phyloP scores from a whole-genome alignment of 2,329 filamentous ascomycete genomes.

The Calonectria hawksworthii region DNA sequence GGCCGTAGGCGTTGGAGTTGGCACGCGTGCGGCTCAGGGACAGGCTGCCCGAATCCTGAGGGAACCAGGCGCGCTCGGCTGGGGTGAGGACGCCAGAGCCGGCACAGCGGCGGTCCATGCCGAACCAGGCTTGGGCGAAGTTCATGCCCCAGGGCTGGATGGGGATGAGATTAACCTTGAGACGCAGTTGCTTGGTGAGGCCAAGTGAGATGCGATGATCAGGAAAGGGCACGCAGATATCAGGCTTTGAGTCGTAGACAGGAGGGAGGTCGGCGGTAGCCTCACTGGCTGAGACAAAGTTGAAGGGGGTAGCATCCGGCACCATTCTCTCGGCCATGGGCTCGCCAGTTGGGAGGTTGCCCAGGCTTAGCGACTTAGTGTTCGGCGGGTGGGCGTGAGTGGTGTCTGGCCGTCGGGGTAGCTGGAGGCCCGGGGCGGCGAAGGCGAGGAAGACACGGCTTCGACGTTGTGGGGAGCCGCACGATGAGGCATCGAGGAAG shows the following conservation, averaged over 20 bases:
- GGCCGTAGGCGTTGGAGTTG: slow-evolving; percentile 62
- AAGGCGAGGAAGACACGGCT: slow-evolving; percentile 79
- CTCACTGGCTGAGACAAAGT: slow-evolving; percentile 66
- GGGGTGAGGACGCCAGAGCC: slow-evolving; percentile 53
- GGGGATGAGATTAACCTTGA: slow-evolving; percentile 71
- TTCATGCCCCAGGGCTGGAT: slow-evolving; percentile 68
- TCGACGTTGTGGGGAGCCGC: slow-evolving; percentile 76
- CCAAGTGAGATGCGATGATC: slow-evolving; percentile 73
- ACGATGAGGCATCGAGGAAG: slow-evolving; percentile 77
- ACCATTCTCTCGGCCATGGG: slow-evolving; percentile 67
- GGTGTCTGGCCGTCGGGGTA: slow-evolving; percentile 68
- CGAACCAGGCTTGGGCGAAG: slow-evolving; percentile 62
- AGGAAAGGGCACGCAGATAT: slow-evolving; percentile 74
- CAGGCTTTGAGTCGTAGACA: slow-evolving; percentile 72
- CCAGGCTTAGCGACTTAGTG: slow-evolving; percentile 58
- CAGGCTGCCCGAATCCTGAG: slow-evolving; percentile 34
- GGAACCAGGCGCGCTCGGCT: slow-evolving; percentile 58
- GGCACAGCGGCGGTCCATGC: slow-evolving; percentile 39
- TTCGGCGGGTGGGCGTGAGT: slow-evolving; percentile 73
- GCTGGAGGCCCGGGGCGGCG: slow-evolving; percentile 73
- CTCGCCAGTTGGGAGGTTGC: slow-evolving; percentile 71
- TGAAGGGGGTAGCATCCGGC: slow-evolving; percentile 68
- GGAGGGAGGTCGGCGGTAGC: slow-evolving; percentile 72
- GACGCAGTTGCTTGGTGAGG: slow-evolving; percentile 55
- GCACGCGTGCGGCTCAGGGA: slow-evolving; percentile 55